Evolutionary conservation across 148 eudicot species (phyloP), one percentile per base, ranked within the genome.

Genomic region (Rhododendron henanense): DNA sequence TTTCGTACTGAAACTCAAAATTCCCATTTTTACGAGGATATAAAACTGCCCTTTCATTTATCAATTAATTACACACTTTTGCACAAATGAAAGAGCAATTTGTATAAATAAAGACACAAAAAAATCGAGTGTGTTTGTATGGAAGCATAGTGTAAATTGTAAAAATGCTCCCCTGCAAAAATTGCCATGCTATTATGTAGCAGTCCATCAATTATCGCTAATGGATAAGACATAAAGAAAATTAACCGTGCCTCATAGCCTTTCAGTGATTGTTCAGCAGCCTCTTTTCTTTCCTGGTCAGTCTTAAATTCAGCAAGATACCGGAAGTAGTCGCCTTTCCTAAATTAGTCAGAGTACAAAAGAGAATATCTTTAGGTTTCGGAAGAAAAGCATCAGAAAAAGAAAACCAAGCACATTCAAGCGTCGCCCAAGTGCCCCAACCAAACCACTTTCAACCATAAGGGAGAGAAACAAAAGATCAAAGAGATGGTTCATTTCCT

Each of bases 261-360:
- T 4, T 44, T 48, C 13, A 86, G 87, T 23, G 84, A 81, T 25
- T 86, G 71, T 41, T 86, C 87, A 9, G 87, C 84, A 25, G 87
- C 87, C 71, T 86, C 87, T 67, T 86, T 86, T 45, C 80, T 86
- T 63, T 86, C 87, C 7, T 57, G 50, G 2, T 77, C 87, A 14
- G 65, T 71, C 84, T 80, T 85, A 19, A 85, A 85, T 84, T 86
- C 84, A 28, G 87, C 87, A 44, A 86, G 23, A 37, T 86, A 86
- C 79, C 87, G 50, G 81, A 81, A 55, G n/a, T 86, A 86, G 76
- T 86, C 88, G 4, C 88, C 88, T 81, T 87, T 87, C 88, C 73
- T 65, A 65, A 65, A n/a, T n/a, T 10, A 25, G 73, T 8, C 73
- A 25, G 33, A 65, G 33, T 14, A 65, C 15, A 65, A n/a, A 65